Base-by-base conservation (phyloP, 495 filamentous ascomycete species). In the Penicillium daleae region DNA sequence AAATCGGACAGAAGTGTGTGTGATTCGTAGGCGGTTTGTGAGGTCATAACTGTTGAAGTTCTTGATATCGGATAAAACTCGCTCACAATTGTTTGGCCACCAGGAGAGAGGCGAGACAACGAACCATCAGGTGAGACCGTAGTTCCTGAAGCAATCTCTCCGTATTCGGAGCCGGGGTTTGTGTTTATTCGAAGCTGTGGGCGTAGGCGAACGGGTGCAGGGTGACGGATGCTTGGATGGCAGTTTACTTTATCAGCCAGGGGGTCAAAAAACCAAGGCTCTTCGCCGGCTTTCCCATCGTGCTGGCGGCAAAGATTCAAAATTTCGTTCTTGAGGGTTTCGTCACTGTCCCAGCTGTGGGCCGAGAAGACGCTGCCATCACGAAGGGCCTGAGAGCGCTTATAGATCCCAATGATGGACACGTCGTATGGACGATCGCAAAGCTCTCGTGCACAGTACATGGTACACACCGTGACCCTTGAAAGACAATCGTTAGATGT, bases 381-480 rank as follows among this genome's bases (percentile, higher is more conserved):
- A 13, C 71, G 68, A 10, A 46, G 44, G 21, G 64, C 48, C 22
- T 46, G 58, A 24, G 59, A 67, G 27, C 60, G 71, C 50, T 62
- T 70, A 57, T 79, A 78, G 6, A 80, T 65, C 1, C 77, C 76
- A n/a, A 80, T 65, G 24, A 81, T 56, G 0, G 78, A 81, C 0
- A 78, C 66, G 35, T 78, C 76, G 39, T 80, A 79, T 55, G 78
- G 77, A 24, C 76, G 70, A 46, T 79, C 75, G 49, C 76, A 78
- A 31, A 80, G 65, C 60, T 80, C 72, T 46, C 72, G 66, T 4
- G 76, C 76, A 59, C 76, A 80, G 56, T 80, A 81, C 32, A 77
- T 72, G 0, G 74, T 69, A 27, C 76, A 80, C 15, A 79, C 68
- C 15, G 75, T 78, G 6, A 76, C 59, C 60, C 77, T 80, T 35